Conservation (phyloP, 352 stramenopile species). For the Globisporangium polare region DNA sequence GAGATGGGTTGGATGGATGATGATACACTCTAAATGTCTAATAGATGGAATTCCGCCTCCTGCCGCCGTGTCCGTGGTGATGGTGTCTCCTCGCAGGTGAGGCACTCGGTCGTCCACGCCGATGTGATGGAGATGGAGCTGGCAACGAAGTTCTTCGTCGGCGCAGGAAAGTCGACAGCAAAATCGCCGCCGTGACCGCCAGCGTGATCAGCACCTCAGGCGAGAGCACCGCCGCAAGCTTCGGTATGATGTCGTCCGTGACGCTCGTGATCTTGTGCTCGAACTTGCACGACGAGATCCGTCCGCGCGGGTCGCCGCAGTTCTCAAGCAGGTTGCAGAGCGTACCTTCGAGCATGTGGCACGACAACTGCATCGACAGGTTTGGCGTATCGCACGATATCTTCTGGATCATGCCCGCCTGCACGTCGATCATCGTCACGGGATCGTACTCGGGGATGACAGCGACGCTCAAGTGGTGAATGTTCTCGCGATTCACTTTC, state of each 20-base stretch:
- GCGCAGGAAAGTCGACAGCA: constrained; percentile 60
- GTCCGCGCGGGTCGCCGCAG: constrained; percentile 51
- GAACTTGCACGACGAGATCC: constrained; percentile 69
- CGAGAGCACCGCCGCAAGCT: constrained; percentile 39
- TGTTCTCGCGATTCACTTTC: constrained; percentile 64
- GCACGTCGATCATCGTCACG: constrained; percentile 84
- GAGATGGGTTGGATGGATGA: constrained; percentile 8
- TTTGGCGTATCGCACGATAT: constrained; percentile 87
- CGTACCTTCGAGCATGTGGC: constrained; percentile 90
- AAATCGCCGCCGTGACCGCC: constrained; percentile 43
- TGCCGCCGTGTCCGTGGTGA: constrained; percentile 7
- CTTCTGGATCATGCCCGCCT: constrained; percentile 87
- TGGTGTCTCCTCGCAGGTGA: constrained; percentile 1
- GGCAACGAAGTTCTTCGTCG: constrained; percentile 30
- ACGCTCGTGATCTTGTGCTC: constrained; percentile 74
- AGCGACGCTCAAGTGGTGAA: constrained; percentile 84
- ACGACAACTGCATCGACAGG: constrained; percentile 87
- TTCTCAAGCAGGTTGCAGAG: constrained; percentile 83
- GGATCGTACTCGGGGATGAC: constrained; percentile 88
- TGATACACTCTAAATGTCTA: constrained; percentile 27
- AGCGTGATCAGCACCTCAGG: constrained; percentile 57
- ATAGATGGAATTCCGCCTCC: constrained; percentile 45
- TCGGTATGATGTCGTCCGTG: constrained; percentile 61
- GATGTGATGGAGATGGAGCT: constrained; percentile 24
- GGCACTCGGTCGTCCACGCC: constrained; percentile 24